phyloP scores from a whole-genome alignment of 2,329 filamentous ascomycete genomes.

The Paecilomyces fulvus region DNA sequence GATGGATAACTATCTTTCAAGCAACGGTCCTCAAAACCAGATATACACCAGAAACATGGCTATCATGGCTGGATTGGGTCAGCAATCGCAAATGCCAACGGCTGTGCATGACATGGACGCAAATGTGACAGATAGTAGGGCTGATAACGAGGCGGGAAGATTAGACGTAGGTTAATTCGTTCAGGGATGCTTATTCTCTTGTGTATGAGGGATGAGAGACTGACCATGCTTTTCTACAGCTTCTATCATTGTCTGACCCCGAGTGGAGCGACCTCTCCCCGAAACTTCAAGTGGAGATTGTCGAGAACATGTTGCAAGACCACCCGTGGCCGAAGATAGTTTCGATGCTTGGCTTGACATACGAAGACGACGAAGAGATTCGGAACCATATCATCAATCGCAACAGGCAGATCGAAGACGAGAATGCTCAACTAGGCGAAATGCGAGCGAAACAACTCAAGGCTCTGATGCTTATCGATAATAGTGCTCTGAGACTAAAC shows the following conservation, averaged over 20 bases:
- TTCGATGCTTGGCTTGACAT: constrained; percentile 17
- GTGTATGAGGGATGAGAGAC: not conserved
- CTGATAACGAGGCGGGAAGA: not conserved
- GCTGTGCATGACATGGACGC: not conserved
- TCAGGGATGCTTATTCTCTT: not conserved
- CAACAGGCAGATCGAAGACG: constrained; percentile 19
- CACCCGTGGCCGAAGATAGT: constrained; percentile 14
- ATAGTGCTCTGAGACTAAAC: constrained; percentile 16
- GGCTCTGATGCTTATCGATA: constrained; percentile 23
- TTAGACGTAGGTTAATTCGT: not conserved
- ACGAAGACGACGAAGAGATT: constrained; percentile 14
- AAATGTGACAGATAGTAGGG: not conserved
- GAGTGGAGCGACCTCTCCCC: constrained; percentile 25
- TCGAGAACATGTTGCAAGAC: constrained; percentile 20
- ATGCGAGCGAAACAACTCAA: constrained; percentile 29
- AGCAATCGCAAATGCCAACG: not conserved
- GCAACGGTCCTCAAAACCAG: constrained; percentile 20
- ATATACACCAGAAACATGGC: constrained; percentile 22
- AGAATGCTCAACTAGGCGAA: constrained; percentile 18
- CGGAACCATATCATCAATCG: constrained; percentile 9
- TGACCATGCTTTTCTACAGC: not conserved
- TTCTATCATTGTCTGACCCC: constrained; percentile 8
- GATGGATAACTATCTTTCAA: constrained; percentile 17
- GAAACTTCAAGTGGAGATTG: constrained; percentile 27
- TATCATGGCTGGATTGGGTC: constrained; percentile 7